Evolutionary conservation across 805 yeast genomes (phyloP).

Genomic region (Sugiyamaella chiloensis): DNA sequence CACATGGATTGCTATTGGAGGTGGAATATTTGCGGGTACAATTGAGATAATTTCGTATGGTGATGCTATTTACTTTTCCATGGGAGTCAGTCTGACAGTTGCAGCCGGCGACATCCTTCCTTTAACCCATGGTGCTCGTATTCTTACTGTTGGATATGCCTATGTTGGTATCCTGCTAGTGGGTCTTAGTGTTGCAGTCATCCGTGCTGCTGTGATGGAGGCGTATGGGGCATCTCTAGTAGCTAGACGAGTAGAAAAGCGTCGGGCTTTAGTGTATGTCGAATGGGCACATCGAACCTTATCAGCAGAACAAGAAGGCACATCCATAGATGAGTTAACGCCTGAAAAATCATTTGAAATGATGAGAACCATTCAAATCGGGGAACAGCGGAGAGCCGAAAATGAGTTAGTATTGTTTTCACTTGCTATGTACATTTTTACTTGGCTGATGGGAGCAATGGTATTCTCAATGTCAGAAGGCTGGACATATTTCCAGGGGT

Average conservation of each 20-base stretch:
- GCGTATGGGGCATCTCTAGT: conserved; percentile 60
- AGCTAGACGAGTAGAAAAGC: conserved; percentile 60
- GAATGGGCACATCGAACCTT: too few species aligned
- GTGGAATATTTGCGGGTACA: conserved; percentile 51
- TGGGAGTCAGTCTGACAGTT: conserved; percentile 70
- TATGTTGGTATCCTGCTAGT: conserved; percentile 66
- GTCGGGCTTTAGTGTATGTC: conserved; percentile 39
- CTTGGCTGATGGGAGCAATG: conserved; percentile 73
- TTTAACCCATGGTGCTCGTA: conserved; percentile 48
- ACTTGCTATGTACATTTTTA: conserved; percentile 43
- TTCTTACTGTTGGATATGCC: conserved; percentile 60
- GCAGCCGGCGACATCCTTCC: conserved; percentile 80
- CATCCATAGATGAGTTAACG: conserved; percentile 2
- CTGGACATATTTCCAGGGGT: conserved; percentile 68
- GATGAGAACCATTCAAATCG: conserved; percentile 51
- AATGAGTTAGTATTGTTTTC: conserved; percentile 38
- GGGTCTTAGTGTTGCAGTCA: conserved; percentile 71
- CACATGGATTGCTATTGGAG: conserved; percentile 70
- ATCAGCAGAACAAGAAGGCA: conserved; percentile 6
- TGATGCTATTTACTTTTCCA: conserved; percentile 67
- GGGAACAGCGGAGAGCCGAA: conserved; percentile 13
- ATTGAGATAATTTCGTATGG: conserved; percentile 51
- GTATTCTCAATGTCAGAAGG: conserved; percentile 57
- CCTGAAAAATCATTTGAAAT: conserved; percentile 48
- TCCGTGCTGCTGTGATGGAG: conserved; percentile 60